Evolutionary conservation across 2,329 filamentous ascomycete genomes (phyloP).

Genomic region (Simplicillium sp.): DNA sequence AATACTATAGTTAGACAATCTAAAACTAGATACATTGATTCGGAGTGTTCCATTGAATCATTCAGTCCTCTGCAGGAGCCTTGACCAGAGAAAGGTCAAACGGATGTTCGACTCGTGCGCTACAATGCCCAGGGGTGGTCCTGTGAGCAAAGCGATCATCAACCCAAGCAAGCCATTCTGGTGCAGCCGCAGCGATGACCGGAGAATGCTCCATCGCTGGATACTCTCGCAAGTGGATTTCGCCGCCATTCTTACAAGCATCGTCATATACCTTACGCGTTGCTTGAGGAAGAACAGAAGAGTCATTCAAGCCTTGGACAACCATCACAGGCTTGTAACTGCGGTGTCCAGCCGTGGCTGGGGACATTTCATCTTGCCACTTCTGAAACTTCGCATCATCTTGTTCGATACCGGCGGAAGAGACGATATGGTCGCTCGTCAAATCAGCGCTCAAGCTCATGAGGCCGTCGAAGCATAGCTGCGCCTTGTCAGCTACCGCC

Average conservation of each 20-base stretch:
- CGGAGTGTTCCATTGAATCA: too few species aligned
- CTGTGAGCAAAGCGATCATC: not conserved
- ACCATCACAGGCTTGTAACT: not conserved
- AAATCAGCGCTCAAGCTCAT: conserved; percentile 1
- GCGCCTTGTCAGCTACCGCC: not conserved
- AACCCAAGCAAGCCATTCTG: not conserved
- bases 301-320: conserved; percentile 1
- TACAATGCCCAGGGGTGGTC: not conserved
- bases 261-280: not conserved
- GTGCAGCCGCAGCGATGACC: not conserved
- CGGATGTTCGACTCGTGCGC: not conserved
- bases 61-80: not conserved
- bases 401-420: not conserved
- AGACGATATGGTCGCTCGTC: not conserved
- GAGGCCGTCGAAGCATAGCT: conserved; percentile 4
- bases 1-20: too few species aligned
- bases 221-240: not conserved
- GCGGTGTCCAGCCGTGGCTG: not conserved
- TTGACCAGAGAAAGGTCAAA: not conserved
- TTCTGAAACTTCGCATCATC: not conserved
- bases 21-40: too few species aligned
- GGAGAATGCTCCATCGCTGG: conserved; percentile 1
- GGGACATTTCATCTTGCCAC: conserved; percentile 2
- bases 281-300: not conserved
- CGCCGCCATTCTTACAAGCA: not conserved